Percentiles rank a stretch among this genome's conserved stretches.
These are phyloP conservation scores for Sporothrix luriei DNA, from an alignment of 2,329 filamentous ascomycete species.

Conservation along the genomic window DNA sequence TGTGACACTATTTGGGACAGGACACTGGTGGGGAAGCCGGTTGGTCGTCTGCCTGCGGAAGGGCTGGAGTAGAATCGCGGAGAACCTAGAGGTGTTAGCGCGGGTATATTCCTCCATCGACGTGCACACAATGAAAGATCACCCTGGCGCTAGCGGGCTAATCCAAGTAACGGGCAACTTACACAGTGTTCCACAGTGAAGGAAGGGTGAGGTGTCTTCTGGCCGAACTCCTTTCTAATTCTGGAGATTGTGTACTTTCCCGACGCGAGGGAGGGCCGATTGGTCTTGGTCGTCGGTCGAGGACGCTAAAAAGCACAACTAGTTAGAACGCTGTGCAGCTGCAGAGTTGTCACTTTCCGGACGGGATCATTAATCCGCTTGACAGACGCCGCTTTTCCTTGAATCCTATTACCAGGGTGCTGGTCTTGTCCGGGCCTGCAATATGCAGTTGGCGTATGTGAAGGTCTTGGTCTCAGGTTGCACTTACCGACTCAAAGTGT, in stretches of 20 bases:
- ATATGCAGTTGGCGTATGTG: not conserved
- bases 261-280: conserved; percentile 18
- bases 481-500: conserved; percentile 11
- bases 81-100: conserved; percentile 22
- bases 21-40: conserved; percentile 25
- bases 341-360: not conserved
- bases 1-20: conserved; percentile 20
- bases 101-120: not conserved
- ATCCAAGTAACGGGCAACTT: not conserved
- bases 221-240: conserved; percentile 8
- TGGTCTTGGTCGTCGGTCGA: not conserved
- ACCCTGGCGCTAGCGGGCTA: conserved; percentile 15
- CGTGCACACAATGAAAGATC: not conserved
- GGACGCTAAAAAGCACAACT: not conserved
- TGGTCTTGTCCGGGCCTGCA: not conserved
- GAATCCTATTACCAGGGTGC: conserved; percentile 8
- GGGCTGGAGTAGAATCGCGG: conserved; percentile 11
- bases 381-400: not conserved
- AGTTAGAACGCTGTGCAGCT: not conserved
- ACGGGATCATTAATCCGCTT: conserved; percentile 6
- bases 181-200: conserved; percentile 14
- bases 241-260: conserved; percentile 13
- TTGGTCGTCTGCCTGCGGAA: conserved; percentile 20
- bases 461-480: conserved; percentile 12
- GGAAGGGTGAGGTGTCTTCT: not conserved